Percentiles rank a stretch among this genome's conserved stretches.
These are phyloP conservation scores for Candida loeiensis DNA, from an alignment of 805 yeast genomes.

Conservation along the genomic window DNA sequence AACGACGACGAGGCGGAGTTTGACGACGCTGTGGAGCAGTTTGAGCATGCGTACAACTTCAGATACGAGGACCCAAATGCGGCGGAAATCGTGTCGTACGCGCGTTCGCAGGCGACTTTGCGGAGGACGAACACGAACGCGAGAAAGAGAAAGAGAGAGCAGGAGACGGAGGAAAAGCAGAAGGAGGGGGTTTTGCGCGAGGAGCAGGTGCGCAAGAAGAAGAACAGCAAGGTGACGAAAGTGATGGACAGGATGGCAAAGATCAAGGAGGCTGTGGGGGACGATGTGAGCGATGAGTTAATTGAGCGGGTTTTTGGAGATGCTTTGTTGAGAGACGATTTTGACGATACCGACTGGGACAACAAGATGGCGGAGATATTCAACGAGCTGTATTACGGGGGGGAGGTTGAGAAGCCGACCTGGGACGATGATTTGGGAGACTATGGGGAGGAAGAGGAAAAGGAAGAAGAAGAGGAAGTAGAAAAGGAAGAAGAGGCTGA, in stretches of 20 bases:
- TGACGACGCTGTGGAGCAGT: slow-evolving; percentile 86
- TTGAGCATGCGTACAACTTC: slow-evolving; percentile 91
- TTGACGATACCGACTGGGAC: slow-evolving; percentile 91
- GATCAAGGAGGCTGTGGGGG: slow-evolving; percentile 67
- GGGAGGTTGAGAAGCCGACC: slow-evolving; percentile 50
- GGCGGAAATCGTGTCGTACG: slow-evolving; percentile 89
- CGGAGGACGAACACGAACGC: slow-evolving; percentile 67
- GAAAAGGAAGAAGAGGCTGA: slow-evolving; percentile 17
- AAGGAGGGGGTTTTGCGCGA: slow-evolving; percentile 54
- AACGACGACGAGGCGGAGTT: slow-evolving; percentile 75
- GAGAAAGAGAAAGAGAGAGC: slow-evolving; percentile 80
- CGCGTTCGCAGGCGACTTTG: slow-evolving; percentile 89
- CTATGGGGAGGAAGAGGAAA: not conserved
- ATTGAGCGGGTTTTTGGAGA: slow-evolving; percentile 68
- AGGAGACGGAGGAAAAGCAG: slow-evolving; percentile 51
- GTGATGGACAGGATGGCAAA: slow-evolving; percentile 67
- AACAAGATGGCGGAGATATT: slow-evolving; percentile 77
- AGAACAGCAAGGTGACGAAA: slow-evolving; percentile 70
- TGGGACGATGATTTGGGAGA: slow-evolving; percentile 47
- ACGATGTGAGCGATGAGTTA: slow-evolving; percentile 54
- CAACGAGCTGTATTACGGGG: slow-evolving; percentile 75
- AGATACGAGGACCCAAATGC: slow-evolving; percentile 90
- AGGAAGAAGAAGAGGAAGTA: slow-evolving; percentile 16
- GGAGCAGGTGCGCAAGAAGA: slow-evolving; percentile 63
- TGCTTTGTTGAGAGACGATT: slow-evolving; percentile 78